A percentile compares a stretch with the other conserved stretches of the same genome.
phyloP scores from a whole-genome alignment of 2,329 filamentous ascomycete species.

The Aureobasidium sp. region DNA sequence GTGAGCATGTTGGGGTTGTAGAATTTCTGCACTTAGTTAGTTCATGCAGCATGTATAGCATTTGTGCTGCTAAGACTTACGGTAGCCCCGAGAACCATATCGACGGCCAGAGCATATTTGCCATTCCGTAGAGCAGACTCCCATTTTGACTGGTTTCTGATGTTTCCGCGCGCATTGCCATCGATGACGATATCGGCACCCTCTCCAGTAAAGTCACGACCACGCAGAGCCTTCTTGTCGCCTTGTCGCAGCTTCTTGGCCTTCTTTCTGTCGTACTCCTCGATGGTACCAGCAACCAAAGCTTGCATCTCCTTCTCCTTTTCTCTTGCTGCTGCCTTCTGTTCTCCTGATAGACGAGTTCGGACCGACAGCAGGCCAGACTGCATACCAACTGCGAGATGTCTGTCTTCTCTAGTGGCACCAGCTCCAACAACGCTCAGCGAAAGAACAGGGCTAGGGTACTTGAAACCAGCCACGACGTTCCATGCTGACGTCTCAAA shows the following conservation, averaged over 20 bases:
- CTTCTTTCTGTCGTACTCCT: conserved; percentile 63
- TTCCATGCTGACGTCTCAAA: conserved; percentile 95
- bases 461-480: conserved; percentile 90
- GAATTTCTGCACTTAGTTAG: conserved; percentile 13
- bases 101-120: conserved; percentile 67
- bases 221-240: conserved; percentile 51
- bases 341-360: conserved; percentile 75
- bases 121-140: conserved; percentile 72
- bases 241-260: conserved; percentile 52
- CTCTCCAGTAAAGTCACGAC: conserved; percentile 75
- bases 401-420: conserved; percentile 69
- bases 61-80: not conserved
- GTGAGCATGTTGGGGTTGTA: conserved; percentile 50
- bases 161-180: conserved; percentile 55
- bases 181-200: conserved; percentile 84
- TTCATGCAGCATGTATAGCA: not conserved
- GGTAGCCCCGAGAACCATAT: conserved; percentile 55
- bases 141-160: conserved; percentile 63
- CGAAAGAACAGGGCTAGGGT: conserved; percentile 81
- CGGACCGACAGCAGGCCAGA: conserved; percentile 85
- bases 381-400: conserved; percentile 90
- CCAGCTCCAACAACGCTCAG: conserved; percentile 65
- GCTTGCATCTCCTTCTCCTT: conserved; percentile 79
- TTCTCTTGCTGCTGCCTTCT: conserved; percentile 67
- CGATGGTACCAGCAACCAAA: conserved; percentile 65